phyloP scores from a whole-genome alignment of 768 basidiomycete genomes.

The Sarcodon aspratus region DNA sequence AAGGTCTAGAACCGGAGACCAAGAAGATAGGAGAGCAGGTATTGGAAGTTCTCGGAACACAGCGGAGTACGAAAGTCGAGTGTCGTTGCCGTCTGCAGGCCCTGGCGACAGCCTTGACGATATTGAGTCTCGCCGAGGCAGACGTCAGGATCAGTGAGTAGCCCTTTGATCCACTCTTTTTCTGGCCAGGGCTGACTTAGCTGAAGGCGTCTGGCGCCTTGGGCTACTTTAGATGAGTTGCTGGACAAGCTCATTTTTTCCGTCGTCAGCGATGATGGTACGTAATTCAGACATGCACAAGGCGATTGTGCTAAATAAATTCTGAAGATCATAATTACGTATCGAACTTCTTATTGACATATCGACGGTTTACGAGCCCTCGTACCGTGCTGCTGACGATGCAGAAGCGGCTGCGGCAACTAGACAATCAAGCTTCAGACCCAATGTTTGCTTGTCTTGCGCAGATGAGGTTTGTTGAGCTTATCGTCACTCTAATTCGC shows the following conservation, averaged over 20 bases:
- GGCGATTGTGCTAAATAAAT: slow-evolving; percentile 1
- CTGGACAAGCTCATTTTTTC: slow-evolving; percentile 76
- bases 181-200: background rate
- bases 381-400: slow-evolving; percentile 74
- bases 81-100: background rate
- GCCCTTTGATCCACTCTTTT: background rate
- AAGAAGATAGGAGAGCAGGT: slow-evolving; percentile 10
- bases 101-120: background rate
- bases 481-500: background rate
- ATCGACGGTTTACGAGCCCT: slow-evolving; percentile 73
- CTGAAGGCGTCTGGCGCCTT: slow-evolving; percentile 46
- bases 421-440: slow-evolving; percentile 63
- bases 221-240: slow-evolving; percentile 68
- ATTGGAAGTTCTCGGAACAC: slow-evolving; percentile 4
- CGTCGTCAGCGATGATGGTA: slow-evolving; percentile 78
- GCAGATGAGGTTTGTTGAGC: slow-evolving; percentile 60
- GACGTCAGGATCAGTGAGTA: slow-evolving; percentile 3
- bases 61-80: background rate
- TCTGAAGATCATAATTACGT: slow-evolving; percentile 62
- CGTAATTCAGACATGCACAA: slow-evolving; percentile 4
- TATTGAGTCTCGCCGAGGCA: slow-evolving; percentile 1
- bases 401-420: slow-evolving; percentile 76
- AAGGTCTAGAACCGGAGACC: slow-evolving; percentile 10
- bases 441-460: slow-evolving; percentile 83
- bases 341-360: slow-evolving; percentile 73